Evolutionary conservation across 768 basidiomycete species (phyloP), one percentile per base, ranked within the genome.

Genomic region (Boletus rubroflammeus): DNA sequence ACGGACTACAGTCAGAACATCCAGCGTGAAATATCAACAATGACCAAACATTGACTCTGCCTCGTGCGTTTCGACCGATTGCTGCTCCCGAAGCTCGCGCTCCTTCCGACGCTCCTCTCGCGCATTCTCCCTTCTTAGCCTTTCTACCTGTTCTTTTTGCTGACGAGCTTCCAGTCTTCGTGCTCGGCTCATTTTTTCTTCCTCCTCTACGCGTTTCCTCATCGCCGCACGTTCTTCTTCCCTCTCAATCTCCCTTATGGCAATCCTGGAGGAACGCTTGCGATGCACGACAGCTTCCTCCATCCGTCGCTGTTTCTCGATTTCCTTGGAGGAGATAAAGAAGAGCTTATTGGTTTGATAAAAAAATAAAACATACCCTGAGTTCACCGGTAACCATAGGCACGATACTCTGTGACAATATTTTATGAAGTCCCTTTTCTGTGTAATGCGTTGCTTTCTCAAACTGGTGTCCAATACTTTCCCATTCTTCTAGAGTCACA

Each of bases 231-330:
- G 76, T 21, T 85, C 84, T 57, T 88, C 83, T 68, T 93, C 88
- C 60, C 82, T 83, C 68, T 90, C 91, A 34, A 75, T 81, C 67
- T 96, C 93, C 61, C 83, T 86, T 36, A 85, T 73, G 3, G 91
- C 89, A 53, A 97, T 84, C 31, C 95, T 88, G 17, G 91, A 91
- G 0, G 93, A 96, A 23, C 94, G 86, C 69, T 98, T 97, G 55
- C 94, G 84, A 55, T 90, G 88, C 25, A 83, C 80, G 13, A 94
- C 73, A 2, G 90, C 88, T 58, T 89, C 86, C 57, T 90, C 87
- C 47, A 88, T 55, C 14, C 77, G 81, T 23, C 78, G 76, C 65
- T 84, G 83, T 34, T 75, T 78, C 63, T 86, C 81, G 29, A 76
- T 72, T 72, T 88, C 84, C 88, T 90, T 64, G 50, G 31, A 53